A percentile compares a stretch with the other conserved stretches of the same genome.
phyloP scores from a whole-genome alignment of 2,329 filamentous ascomycete genomes.

The Emmonsiellopsis sp. region DNA sequence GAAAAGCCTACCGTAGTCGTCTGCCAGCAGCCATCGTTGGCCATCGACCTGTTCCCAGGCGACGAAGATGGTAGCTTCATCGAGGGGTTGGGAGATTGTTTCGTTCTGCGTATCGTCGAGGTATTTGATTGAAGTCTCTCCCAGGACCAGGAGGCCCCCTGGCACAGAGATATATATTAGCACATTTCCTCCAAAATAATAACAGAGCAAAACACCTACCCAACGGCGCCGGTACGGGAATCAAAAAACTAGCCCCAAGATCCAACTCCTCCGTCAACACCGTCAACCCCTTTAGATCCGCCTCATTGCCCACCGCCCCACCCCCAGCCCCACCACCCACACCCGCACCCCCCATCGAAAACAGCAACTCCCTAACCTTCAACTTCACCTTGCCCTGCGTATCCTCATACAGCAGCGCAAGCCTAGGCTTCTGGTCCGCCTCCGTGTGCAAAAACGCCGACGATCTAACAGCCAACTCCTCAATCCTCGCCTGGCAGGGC shows the following conservation, averaged over 20 bases:
- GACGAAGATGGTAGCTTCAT: slow-evolving; percentile 76
- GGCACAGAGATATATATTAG: slow-evolving; percentile 15
- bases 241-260: slow-evolving; percentile 51
- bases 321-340: slow-evolving; percentile 32
- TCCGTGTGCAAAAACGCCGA: slow-evolving; percentile 55
- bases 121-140: slow-evolving; percentile 75
- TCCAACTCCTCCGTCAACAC: slow-evolving; percentile 47
- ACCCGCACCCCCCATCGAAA: slow-evolving; percentile 36
- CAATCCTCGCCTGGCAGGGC: slow-evolving; percentile 52
- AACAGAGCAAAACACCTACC: slow-evolving; percentile 24
- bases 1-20: slow-evolving; percentile 81
- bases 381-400: slow-evolving; percentile 47
- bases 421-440: slow-evolving; percentile 43
- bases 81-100: slow-evolving; percentile 54
- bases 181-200: neutral
- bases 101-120: slow-evolving; percentile 67
- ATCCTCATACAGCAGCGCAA: slow-evolving; percentile 59
- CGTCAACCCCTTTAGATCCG: slow-evolving; percentile 45
- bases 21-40: slow-evolving; percentile 75
- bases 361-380: slow-evolving; percentile 47
- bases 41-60: slow-evolving; percentile 80
- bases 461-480: slow-evolving; percentile 58
- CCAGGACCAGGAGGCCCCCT: slow-evolving; percentile 64
- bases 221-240: slow-evolving; percentile 50
- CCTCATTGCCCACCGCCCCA: slow-evolving; percentile 34